These are phyloP conservation scores for Paracoccidioides lutzii DNA, from an alignment of 2,329 filamentous ascomycete species.

Conservation along the genomic window DNA sequence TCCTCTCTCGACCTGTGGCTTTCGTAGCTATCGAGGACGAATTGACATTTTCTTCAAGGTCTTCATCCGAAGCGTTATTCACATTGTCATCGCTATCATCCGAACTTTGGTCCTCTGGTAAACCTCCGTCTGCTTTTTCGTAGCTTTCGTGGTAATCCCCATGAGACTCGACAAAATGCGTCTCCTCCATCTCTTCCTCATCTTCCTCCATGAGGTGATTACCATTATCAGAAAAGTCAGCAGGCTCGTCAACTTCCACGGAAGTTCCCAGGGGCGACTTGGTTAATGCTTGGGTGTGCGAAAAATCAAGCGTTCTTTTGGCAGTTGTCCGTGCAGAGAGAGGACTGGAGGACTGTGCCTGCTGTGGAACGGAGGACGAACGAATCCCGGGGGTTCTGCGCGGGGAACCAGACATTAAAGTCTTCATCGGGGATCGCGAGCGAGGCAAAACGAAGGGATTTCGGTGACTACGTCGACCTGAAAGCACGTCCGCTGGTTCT, in stretches of 20 bases:
- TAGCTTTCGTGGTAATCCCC: slow-evolving; percentile 18
- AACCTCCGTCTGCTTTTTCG: slow-evolving; percentile 12
- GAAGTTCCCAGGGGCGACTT: slow-evolving; percentile 19
- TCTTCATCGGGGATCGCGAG: slow-evolving; percentile 35
- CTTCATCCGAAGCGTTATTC: slow-evolving; percentile 1
- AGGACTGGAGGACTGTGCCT: slow-evolving; percentile 27
- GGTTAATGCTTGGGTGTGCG: slow-evolving; percentile 15
- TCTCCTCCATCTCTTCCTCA: slow-evolving; percentile 24
- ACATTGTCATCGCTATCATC: slow-evolving; percentile 8
- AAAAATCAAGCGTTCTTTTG: slow-evolving; percentile 15
- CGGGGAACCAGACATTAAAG: slow-evolving; percentile 29
- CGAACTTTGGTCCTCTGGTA: slow-evolving; percentile 7
- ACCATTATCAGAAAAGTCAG: slow-evolving; percentile 27
- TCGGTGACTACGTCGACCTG: slow-evolving; percentile 22
- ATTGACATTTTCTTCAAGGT: slow-evolving; percentile 1
- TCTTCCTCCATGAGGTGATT: slow-evolving; percentile 19
- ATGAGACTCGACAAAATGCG: slow-evolving; percentile 17
- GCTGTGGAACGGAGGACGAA: slow-evolving; percentile 29
- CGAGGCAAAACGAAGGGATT: slow-evolving; percentile 26
- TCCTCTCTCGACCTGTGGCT: slow-evolving; percentile 6
- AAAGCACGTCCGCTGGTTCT: slow-evolving; percentile 30
- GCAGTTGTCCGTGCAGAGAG: slow-evolving; percentile 17
- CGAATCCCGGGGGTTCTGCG: slow-evolving; percentile 30
- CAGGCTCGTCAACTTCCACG: slow-evolving; percentile 13
- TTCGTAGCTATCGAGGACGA: slow-evolving; percentile 7